These are phyloP conservation scores for Choiromyces venosus DNA, from an alignment of 495 filamentous ascomycete genomes.

Conservation along the genomic window DNA sequence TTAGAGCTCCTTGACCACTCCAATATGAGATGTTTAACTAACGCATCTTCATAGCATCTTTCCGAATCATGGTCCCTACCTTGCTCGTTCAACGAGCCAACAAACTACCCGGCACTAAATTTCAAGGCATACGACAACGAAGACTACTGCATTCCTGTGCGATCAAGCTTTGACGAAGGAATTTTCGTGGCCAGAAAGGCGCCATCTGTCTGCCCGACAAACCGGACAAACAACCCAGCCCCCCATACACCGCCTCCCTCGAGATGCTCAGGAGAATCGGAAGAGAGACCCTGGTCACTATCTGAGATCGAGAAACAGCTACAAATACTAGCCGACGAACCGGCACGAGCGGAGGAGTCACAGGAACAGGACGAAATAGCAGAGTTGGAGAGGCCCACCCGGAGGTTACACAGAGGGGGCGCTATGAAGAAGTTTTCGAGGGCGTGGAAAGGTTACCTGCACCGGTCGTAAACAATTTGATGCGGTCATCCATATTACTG, in stretches of 20 bases:
- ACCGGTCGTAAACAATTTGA: not conserved
- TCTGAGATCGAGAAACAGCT: slow-evolving; percentile 33
- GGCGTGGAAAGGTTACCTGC: not conserved
- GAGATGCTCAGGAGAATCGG: slow-evolving; percentile 20
- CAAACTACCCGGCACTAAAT: not conserved
- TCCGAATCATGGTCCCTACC: slow-evolving; percentile 11
- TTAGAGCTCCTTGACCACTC: not conserved
- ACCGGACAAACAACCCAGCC: slow-evolving; percentile 1
- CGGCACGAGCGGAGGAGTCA: not conserved
- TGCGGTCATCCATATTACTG: not conserved
- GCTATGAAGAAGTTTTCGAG: not conserved
- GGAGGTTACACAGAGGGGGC: not conserved
- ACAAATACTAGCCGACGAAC: slow-evolving; percentile 24
- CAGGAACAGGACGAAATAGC: not conserved
- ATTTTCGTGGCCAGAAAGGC: not conserved
- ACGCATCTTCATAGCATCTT: slow-evolving; percentile 3
- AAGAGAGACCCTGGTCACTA: slow-evolving; percentile 31
- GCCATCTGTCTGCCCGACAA: slow-evolving; percentile 4
- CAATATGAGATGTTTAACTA: not conserved
- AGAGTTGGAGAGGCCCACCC: not conserved
- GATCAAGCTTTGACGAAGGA: slow-evolving; percentile 5
- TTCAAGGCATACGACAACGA: not conserved
- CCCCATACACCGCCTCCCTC: slow-evolving; percentile 28
- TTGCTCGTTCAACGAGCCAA: slow-evolving; percentile 17
- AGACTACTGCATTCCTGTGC: not conserved